These are phyloP conservation scores for Penicillium sp. DNA, from an alignment of 2,329 filamentous ascomycete species.

Conservation along the genomic window DNA sequence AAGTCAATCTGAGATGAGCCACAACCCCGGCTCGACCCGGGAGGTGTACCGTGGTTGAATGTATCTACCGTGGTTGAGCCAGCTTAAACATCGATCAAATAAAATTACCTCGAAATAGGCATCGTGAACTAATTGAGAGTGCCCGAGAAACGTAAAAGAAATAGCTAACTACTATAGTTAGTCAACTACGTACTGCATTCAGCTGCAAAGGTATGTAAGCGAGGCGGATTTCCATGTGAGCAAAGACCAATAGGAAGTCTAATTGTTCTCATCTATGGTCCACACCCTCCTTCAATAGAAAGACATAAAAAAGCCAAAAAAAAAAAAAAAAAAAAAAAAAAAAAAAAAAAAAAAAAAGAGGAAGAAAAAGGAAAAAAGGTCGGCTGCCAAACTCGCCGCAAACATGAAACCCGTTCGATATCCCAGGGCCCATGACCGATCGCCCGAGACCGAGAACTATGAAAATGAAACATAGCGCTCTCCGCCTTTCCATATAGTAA, in stretches of 20 bases:
- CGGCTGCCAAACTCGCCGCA: too few species aligned
- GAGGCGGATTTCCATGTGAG: not conserved
- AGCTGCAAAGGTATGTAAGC: not conserved
- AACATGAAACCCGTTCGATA: not conserved
- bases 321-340: not conserved
- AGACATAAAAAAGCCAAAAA: not conserved
- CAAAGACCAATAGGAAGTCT: not conserved
- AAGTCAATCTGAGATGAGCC: not conserved
- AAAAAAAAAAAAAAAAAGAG: slow-evolving; percentile 1
- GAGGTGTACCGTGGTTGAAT: not conserved
- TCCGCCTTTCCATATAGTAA: not conserved
- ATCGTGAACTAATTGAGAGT: not conserved
- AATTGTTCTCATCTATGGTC: not conserved
- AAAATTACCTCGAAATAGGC: not conserved
- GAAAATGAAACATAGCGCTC: not conserved
- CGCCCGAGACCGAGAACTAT: not conserved
- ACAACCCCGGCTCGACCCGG: not conserved
- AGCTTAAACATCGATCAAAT: too few species aligned
- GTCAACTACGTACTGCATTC: not conserved
- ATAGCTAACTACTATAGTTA: too few species aligned
- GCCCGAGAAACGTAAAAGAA: not conserved
- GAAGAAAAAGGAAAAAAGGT: too few species aligned
- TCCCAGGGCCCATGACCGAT: not conserved
- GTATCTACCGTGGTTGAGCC: too few species aligned
- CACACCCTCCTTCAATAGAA: not conserved